A percentile compares a stretch with the other conserved stretches of the same genome.
phyloP scores from a whole-genome alignment of 257 asterid genomes.

The Fraxinus anomala region DNA sequence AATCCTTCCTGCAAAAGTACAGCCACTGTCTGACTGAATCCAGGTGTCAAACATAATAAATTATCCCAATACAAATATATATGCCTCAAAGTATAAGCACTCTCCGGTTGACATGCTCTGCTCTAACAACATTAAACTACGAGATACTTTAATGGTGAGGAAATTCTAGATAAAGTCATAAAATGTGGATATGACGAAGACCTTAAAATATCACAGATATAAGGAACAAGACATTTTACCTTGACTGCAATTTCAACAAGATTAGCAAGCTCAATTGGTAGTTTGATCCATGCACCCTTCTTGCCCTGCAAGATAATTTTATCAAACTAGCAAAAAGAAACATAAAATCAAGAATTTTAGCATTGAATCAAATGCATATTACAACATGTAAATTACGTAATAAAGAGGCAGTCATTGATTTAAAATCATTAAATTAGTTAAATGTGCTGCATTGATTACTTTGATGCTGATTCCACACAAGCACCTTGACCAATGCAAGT shows the following conservation, averaged over 20 bases:
- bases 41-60: not conserved
- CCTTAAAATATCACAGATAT: not conserved
- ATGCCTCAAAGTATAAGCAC: not conserved
- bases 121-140: not conserved
- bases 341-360: not conserved
- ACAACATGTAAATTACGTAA: not conserved
- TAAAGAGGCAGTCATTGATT: not conserved
- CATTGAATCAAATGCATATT: not conserved
- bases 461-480: not conserved
- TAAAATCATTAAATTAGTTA: not conserved
- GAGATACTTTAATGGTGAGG: not conserved
- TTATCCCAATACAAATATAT: not conserved
- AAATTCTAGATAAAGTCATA: not conserved
- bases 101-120: not conserved
- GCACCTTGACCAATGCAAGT: not conserved
- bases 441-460: not conserved
- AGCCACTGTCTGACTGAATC: slow-evolving; percentile 11
- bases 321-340: not conserved
- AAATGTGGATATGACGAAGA: not conserved
- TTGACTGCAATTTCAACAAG: slow-evolving; percentile 64
- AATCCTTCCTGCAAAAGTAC: slow-evolving; percentile 65
- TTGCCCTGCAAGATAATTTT: slow-evolving; percentile 53
- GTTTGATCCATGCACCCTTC: slow-evolving; percentile 73
- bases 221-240: slow-evolving; percentile 33
- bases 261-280: slow-evolving; percentile 59